phyloP scores from a whole-genome alignment of 768 basidiomycete species.

The Auriscalpium microsporum region DNA sequence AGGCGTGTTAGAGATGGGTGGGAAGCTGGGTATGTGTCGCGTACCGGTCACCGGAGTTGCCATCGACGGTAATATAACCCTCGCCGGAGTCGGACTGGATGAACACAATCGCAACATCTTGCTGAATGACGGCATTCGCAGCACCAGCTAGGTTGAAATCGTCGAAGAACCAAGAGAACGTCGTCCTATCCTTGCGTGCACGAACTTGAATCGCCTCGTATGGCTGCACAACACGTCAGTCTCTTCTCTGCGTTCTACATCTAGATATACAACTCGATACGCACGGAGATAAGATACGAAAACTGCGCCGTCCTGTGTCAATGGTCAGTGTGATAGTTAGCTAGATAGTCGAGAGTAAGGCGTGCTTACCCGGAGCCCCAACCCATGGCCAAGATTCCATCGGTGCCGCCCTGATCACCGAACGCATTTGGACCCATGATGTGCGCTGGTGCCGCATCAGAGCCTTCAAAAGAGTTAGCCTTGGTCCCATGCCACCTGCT shows the following conservation, averaged over 20 bases:
- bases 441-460: slow-evolving; percentile 37
- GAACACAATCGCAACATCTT: slow-evolving; percentile 46
- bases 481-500: slow-evolving; percentile 11
- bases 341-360: slow-evolving; percentile 2
- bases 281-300: slow-evolving; percentile 69
- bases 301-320: slow-evolving; percentile 54
- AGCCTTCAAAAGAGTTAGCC: slow-evolving; percentile 23
- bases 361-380: slow-evolving; percentile 68
- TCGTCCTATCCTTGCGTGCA: slow-evolving; percentile 58
- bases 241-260: not conserved
- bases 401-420: slow-evolving; percentile 29
- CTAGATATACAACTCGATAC: slow-evolving; percentile 14
- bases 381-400: slow-evolving; percentile 79
- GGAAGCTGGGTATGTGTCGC: slow-evolving; percentile 20
- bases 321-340: not conserved
- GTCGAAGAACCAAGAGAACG: slow-evolving; percentile 58
- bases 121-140: slow-evolving; percentile 32
- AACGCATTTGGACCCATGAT: slow-evolving; percentile 40
- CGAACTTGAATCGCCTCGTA: slow-evolving; percentile 72
- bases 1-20: not conserved
- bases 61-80: slow-evolving; percentile 49
- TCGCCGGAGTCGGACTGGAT: slow-evolving; percentile 29
- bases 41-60: slow-evolving; percentile 49
- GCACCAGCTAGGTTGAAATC: slow-evolving; percentile 55
- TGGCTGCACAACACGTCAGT: slow-evolving; percentile 35